A percentile compares a stretch with the other conserved stretches of the same genome.
Conservation (phyloP, 2,329 filamentous ascomycete species). For the Botrytis paeoniae region DNA sequence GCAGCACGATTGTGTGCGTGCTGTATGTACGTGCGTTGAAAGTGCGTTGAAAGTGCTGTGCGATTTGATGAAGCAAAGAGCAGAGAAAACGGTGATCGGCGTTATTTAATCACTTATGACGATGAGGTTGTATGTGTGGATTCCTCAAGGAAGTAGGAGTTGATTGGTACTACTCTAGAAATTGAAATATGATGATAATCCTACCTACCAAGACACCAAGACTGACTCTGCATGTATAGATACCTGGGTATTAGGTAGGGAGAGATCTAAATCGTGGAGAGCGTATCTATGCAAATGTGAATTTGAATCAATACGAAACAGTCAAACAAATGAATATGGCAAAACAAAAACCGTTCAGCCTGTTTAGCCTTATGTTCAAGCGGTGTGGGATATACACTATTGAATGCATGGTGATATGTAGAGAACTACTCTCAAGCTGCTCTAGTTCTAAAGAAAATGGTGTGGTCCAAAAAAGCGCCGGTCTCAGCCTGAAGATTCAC, state of each 20-base stretch:
- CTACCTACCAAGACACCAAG: not conserved
- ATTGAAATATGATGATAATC: not conserved
- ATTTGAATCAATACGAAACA: not conserved
- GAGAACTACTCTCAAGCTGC: not conserved
- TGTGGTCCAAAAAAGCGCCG: not conserved
- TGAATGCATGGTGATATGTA: not conserved
- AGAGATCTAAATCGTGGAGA: not conserved
- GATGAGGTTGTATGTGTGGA: not conserved
- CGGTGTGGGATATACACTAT: not conserved
- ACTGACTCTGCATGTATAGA: not conserved
- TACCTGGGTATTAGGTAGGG: not conserved
- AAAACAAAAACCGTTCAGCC: not conserved
- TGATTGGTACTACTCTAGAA: not conserved
- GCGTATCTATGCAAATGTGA: not conserved
- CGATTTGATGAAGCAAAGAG: not conserved
- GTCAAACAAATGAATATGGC: not conserved
- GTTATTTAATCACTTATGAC: slow-evolving; percentile 1
- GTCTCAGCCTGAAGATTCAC: slow-evolving; percentile 1
- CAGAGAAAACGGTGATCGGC: slow-evolving; percentile 7
- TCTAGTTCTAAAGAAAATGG: not conserved
- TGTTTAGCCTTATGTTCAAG: not conserved
- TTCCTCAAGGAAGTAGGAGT: slow-evolving; percentile 3
- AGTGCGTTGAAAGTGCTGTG: not conserved
- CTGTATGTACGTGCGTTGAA: not conserved
- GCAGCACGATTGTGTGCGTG: not conserved